A percentile compares a stretch with the other conserved stretches of the same genome.
Conservation (phyloP, 495 filamentous ascomycete genomes). For the Aspergillus nanangensis region DNA sequence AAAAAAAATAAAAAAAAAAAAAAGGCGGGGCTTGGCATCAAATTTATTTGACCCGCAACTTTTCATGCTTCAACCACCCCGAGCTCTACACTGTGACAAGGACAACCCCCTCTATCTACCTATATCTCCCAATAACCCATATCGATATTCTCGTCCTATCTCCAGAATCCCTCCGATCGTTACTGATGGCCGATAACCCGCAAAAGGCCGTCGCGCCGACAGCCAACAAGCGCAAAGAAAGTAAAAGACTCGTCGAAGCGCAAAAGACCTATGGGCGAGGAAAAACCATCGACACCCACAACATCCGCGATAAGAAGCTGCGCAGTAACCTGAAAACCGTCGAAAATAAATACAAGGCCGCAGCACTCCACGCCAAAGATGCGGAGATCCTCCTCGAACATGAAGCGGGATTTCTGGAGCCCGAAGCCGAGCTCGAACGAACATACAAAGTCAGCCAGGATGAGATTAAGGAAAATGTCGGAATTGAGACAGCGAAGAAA, state of each 20-base stretch:
- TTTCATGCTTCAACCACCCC: slow-evolving; percentile 1
- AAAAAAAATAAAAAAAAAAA: slow-evolving; percentile 12
- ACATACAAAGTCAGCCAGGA: slow-evolving; percentile 91
- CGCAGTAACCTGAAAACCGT: slow-evolving; percentile 71
- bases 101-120: neutral
- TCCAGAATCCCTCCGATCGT: slow-evolving; percentile 2
- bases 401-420: slow-evolving; percentile 78
- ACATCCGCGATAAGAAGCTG: slow-evolving; percentile 80
- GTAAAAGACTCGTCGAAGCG: slow-evolving; percentile 52
- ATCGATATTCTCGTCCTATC: neutral
- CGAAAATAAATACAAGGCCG: slow-evolving; percentile 77
- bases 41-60: slow-evolving; percentile 18
- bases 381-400: slow-evolving; percentile 93
- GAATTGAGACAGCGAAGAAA: slow-evolving; percentile 82
- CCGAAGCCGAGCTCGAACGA: slow-evolving; percentile 81
- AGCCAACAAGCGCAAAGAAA: slow-evolving; percentile 31
- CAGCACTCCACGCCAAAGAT: slow-evolving; percentile 79
- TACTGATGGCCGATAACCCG: slow-evolving; percentile 26
- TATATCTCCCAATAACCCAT: no score
- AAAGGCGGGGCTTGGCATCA: slow-evolving; percentile 27
- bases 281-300: slow-evolving; percentile 52
- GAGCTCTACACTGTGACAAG: neutral
- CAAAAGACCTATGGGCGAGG: slow-evolving; percentile 82
- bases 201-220: slow-evolving; percentile 29
- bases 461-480: slow-evolving; percentile 72